phyloP scores from a whole-genome alignment of 2,329 filamentous ascomycete species.

The Orbilia quercus region DNA sequence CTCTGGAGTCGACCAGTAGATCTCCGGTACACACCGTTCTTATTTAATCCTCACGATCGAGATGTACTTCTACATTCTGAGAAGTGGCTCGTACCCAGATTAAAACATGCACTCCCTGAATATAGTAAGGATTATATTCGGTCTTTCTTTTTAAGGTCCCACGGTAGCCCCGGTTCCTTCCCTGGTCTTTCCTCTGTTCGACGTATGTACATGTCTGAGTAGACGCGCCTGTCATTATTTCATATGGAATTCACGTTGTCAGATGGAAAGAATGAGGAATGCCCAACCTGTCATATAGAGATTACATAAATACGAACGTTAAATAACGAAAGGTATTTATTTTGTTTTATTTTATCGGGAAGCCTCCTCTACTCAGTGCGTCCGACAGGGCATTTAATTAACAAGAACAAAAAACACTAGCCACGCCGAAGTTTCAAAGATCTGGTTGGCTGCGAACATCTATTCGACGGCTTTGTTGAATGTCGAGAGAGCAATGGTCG shows the following conservation, averaged over 20 bases:
- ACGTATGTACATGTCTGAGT: slow-evolving; percentile 15
- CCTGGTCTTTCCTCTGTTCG: slow-evolving; percentile 2
- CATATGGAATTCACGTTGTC: slow-evolving; percentile 25
- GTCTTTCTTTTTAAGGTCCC: background rate
- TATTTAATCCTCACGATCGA: slow-evolving; percentile 13
- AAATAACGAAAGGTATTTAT: too few species aligned
- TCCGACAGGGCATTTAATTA: too few species aligned
- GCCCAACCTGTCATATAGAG: too few species aligned
- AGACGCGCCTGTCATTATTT: slow-evolving; percentile 21
- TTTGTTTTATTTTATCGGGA: too few species aligned
- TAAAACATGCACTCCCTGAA: background rate
- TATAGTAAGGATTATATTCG: slow-evolving; percentile 4
- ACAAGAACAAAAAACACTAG: too few species aligned
- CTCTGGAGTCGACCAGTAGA: slow-evolving; percentile 1
- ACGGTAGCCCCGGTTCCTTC: slow-evolving; percentile 2
- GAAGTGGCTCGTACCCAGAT: slow-evolving; percentile 1
- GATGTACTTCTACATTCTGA: too few species aligned
- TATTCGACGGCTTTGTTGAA: background rate
- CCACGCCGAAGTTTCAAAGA: too few species aligned
- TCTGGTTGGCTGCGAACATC: too few species aligned
- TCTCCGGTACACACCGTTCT: slow-evolving; percentile 10
- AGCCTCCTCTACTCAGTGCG: too few species aligned
- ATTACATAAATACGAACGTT: too few species aligned
- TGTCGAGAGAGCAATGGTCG: background rate
- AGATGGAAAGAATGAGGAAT: slow-evolving; percentile 48